Conservation (phyloP, 1,284 basidiomycete species). For the Trichosporon sp. region DNA sequence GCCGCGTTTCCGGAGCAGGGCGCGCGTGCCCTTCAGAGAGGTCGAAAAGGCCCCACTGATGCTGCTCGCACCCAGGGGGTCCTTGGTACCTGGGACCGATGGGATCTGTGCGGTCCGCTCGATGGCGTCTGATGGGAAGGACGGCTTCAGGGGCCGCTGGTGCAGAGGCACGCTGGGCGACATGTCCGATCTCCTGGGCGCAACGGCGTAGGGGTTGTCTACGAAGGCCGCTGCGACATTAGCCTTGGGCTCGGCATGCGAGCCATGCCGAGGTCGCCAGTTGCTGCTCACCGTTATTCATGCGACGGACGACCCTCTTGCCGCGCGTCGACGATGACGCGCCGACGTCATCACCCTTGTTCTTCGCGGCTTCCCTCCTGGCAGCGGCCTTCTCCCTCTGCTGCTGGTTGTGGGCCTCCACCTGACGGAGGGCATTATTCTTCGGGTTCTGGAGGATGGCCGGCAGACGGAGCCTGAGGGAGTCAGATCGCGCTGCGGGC, state of each 20-base stretch:
- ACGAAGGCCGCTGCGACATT: constrained; percentile 33
- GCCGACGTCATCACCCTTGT: constrained; percentile 9
- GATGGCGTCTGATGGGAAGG: constrained; percentile 33
- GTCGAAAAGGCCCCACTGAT: constrained; percentile 40
- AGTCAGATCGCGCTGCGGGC: neutral
- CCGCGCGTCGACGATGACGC: constrained; percentile 19
- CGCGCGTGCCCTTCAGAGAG: constrained; percentile 44
- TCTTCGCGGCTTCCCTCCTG: constrained; percentile 14
- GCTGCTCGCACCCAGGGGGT: constrained; percentile 2
- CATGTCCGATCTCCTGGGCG: constrained; percentile 34
- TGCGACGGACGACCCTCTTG: constrained; percentile 41
- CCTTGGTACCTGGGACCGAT: neutral
- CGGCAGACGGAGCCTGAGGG: constrained; percentile 40
- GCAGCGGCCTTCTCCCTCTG: constrained; percentile 44
- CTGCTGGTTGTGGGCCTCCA: constrained; percentile 45
- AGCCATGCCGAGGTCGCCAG: neutral
- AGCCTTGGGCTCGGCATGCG: neutral
- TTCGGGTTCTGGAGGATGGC: constrained; percentile 47
- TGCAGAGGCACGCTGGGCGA: constrained; percentile 42
- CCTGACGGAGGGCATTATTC: constrained; percentile 31
- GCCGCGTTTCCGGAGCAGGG: constrained; percentile 38
- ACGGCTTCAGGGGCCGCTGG: constrained; percentile 23
- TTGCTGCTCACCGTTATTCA: constrained; percentile 42
- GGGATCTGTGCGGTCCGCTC: constrained; percentile 30
- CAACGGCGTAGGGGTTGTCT: constrained; percentile 44